Percentiles rank a stretch among this genome's conserved stretches.
Conservation (phyloP, 176 grass and related monocot species). For the Oryza punctata region DNA sequence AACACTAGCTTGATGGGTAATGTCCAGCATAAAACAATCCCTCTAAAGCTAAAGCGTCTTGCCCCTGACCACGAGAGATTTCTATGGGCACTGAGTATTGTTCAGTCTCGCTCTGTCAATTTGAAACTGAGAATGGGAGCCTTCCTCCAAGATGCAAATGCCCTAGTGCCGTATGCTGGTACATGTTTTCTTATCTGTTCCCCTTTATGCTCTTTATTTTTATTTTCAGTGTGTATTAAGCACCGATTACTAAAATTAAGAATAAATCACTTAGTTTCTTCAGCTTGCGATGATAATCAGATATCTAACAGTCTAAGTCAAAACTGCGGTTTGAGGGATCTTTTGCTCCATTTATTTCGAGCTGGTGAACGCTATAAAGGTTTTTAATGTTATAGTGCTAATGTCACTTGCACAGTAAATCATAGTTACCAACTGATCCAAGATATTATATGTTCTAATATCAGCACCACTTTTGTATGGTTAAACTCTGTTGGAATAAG, state of each 20-base stretch:
- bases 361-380: background rate
- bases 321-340: background rate
- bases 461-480: background rate
- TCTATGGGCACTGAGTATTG: slow-evolving; percentile 91
- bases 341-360: background rate
- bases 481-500: slow-evolving; percentile 6
- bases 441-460: slow-evolving; percentile 2
- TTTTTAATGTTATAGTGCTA: no score
- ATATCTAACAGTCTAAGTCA: background rate
- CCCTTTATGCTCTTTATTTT: slow-evolving; percentile 6
- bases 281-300: background rate
- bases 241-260: background rate
- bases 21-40: slow-evolving; percentile 70
- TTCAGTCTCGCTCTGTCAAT: slow-evolving; percentile 69
- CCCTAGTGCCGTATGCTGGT: slow-evolving; percentile 94
- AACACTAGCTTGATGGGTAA: slow-evolving; percentile 34
- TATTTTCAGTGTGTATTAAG: slow-evolving; percentile 1
- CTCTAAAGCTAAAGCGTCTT: slow-evolving; percentile 92
- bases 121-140: slow-evolving; percentile 87
- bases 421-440: background rate
- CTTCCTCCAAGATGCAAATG: slow-evolving; percentile 82
- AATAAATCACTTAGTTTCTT: background rate
- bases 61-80: slow-evolving; percentile 84
- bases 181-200: slow-evolving; percentile 28
- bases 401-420: background rate